Evolutionary conservation across 2,329 filamentous ascomycete genomes (phyloP).

Genomic region (Fusarium sp.): DNA sequence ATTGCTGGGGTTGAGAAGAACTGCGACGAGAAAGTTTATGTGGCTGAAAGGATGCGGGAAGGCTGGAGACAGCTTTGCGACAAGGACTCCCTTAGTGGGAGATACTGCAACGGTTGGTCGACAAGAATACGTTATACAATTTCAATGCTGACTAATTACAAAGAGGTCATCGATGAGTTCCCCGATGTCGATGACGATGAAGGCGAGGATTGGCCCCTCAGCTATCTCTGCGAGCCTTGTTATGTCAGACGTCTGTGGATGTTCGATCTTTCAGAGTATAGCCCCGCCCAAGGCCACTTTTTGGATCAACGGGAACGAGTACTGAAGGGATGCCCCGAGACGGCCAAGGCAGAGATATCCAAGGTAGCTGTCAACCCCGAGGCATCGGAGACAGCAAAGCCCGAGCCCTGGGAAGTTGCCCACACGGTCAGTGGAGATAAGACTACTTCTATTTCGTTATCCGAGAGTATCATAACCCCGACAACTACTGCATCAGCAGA

Average conservation of each 20-base stretch:
- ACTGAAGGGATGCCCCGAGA: slow-evolving; percentile 2
- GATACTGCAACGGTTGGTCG: slow-evolving; percentile 2
- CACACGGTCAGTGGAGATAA: fast-evolving
- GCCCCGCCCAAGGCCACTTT: slow-evolving; percentile 1
- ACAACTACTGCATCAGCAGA: too few species aligned
- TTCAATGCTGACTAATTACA: fast-evolving
- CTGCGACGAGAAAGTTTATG: background rate
- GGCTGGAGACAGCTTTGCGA: slow-evolving; percentile 12
- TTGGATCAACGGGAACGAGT: background rate
- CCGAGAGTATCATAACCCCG: too few species aligned
- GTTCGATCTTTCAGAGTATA: slow-evolving; percentile 12
- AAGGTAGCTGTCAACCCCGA: too few species aligned
- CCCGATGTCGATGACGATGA: background rate
- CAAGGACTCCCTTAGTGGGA: slow-evolving; percentile 5
- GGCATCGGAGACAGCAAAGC: background rate
- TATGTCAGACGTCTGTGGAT: slow-evolving; percentile 12
- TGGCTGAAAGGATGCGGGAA: background rate
- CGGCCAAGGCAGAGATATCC: background rate
- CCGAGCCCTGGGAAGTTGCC: background rate
- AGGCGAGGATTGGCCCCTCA: background rate
- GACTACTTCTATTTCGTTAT: background rate
- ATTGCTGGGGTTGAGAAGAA: background rate
- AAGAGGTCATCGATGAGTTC: slow-evolving; percentile 5
- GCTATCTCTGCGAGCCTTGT: slow-evolving; percentile 17
- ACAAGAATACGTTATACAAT: fast-evolving